phyloP scores from a whole-genome alignment of 2,329 filamentous ascomycete genomes.

The Penicillium sp. region DNA sequence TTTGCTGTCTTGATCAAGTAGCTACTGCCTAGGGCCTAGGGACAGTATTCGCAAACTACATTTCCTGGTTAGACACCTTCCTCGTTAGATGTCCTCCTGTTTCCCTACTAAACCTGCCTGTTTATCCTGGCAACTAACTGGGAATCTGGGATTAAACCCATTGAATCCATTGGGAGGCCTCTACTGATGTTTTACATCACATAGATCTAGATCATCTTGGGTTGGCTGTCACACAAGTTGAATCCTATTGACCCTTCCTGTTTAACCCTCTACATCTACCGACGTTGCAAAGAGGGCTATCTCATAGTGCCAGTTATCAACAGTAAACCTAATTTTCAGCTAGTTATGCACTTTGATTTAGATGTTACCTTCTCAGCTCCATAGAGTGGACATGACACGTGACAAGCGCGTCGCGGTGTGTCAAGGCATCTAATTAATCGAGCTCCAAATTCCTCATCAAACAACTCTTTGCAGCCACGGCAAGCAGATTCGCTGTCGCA shows the following conservation, averaged over 20 bases:
- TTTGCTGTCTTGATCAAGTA: background rate
- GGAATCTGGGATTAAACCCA: too few species aligned
- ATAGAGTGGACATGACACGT: constrained; percentile 16
- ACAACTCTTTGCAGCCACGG: constrained; percentile 1
- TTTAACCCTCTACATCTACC: background rate
- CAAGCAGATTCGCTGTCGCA: background rate
- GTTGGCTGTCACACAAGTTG: background rate
- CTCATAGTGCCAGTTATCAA: constrained; percentile 38
- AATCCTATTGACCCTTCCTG: background rate
- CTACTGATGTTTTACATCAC: background rate
- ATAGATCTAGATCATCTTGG: background rate
- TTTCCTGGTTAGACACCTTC: too few species aligned
- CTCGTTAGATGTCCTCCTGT: background rate
- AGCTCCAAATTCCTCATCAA: constrained; percentile 9
- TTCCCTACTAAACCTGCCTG: background rate
- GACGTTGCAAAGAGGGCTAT: background rate
- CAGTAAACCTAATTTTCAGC: background rate
- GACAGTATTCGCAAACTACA: background rate
- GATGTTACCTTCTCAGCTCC: background rate
- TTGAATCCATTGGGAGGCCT: too few species aligned
- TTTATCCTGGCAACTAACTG: too few species aligned
- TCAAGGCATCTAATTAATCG: background rate
- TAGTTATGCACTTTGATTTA: too few species aligned
- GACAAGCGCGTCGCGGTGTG: constrained; percentile 18
- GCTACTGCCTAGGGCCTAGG: background rate